A percentile compares a stretch with the other conserved stretches of the same genome.
Evolutionary conservation across 164 flowering plant species (phyloP).

Genomic region (Magnolia sinica): DNA sequence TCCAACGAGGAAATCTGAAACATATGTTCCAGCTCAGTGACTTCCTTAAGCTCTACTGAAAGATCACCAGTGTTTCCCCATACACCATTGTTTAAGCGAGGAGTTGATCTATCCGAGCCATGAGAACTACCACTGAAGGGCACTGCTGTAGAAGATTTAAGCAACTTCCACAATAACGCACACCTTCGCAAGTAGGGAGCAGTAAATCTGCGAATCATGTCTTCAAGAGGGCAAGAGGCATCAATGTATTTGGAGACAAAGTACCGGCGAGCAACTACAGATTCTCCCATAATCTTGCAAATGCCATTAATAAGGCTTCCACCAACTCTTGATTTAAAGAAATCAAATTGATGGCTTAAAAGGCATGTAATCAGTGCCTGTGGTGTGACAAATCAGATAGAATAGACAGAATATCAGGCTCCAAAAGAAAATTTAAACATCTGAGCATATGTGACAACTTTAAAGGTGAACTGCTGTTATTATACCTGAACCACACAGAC

Average conservation of each 20-base stretch:
- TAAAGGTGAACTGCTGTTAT: background rate
- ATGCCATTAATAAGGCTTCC: conserved; percentile 53
- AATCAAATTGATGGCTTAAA: conserved; percentile 21
- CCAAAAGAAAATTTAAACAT: background rate
- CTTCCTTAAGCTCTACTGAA: conserved; percentile 38
- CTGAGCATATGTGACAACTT: background rate
- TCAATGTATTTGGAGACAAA: conserved; percentile 59
- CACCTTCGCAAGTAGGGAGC: conserved; percentile 85
- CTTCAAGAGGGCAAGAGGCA: conserved; percentile 41
- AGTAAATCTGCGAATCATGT: conserved; percentile 52
- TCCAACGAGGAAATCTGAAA: conserved; percentile 69
- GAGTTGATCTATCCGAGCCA: conserved; percentile 28
- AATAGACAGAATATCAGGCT: background rate
- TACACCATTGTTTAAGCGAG: conserved; percentile 17
- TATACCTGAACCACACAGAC: conserved; percentile 75
- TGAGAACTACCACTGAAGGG: conserved; percentile 45
- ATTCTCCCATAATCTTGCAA: conserved; percentile 38
- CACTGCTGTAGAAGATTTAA: conserved; percentile 38
- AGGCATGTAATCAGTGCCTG: conserved; percentile 62
- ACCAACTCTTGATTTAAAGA: conserved; percentile 26
- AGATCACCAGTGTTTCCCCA: conserved; percentile 19
- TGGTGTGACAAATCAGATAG: conserved; percentile 11
- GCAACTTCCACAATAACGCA: conserved; percentile 70
- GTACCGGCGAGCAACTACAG: conserved; percentile 35
- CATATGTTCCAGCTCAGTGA: conserved; percentile 52